These are phyloP conservation scores for Septoria petroselini DNA, from an alignment of 2,329 filamentous ascomycete genomes.

Conservation along the genomic window DNA sequence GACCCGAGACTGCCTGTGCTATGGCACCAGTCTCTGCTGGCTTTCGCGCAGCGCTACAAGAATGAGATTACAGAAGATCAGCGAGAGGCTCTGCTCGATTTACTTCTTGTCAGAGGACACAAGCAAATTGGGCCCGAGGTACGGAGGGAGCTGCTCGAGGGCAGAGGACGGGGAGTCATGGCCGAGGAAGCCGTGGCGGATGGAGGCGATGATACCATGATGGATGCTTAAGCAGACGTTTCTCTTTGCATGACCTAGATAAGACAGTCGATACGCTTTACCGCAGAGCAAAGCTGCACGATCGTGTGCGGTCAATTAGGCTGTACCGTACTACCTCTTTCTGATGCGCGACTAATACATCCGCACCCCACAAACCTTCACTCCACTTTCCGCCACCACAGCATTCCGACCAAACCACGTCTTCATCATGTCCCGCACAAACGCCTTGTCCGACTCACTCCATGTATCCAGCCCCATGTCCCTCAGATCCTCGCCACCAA, in stretches of 20 bases:
- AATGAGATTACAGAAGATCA: slow-evolving; percentile 97
- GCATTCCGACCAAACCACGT: slow-evolving; percentile 65
- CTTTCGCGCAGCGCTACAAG: slow-evolving; percentile 90
- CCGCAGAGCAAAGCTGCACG: too few relatives aligned
- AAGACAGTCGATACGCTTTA: too few relatives aligned
- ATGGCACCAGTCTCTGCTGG: slow-evolving; percentile 91
- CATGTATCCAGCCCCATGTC: slow-evolving; percentile 75
- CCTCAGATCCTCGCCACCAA: slow-evolving; percentile 64
- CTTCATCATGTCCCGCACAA: slow-evolving; percentile 60
- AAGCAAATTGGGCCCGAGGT: slow-evolving; percentile 87
- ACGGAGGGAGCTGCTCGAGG: slow-evolving; percentile 80
- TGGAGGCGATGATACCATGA: slow-evolving; percentile 87
- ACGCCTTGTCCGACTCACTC: slow-evolving; percentile 67
- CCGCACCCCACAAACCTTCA: slow-evolving; percentile 57
- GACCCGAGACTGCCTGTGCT: slow-evolving; percentile 70
- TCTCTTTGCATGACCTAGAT: too few relatives aligned
- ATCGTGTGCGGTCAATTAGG: too few relatives aligned
- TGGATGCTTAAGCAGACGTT: slow-evolving; percentile 46
- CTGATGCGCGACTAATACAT: slow-evolving; percentile 33
- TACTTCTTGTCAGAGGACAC: slow-evolving; percentile 81
- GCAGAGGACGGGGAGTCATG: slow-evolving; percentile 76
- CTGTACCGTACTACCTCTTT: too few relatives aligned
- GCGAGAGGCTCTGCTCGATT: slow-evolving; percentile 82
- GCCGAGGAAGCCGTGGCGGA: slow-evolving; percentile 56
- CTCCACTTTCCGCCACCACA: slow-evolving; percentile 70